Conservation (phyloP, 2,329 filamentous ascomycete species). For the Fusarium oligoseptatum region DNA sequence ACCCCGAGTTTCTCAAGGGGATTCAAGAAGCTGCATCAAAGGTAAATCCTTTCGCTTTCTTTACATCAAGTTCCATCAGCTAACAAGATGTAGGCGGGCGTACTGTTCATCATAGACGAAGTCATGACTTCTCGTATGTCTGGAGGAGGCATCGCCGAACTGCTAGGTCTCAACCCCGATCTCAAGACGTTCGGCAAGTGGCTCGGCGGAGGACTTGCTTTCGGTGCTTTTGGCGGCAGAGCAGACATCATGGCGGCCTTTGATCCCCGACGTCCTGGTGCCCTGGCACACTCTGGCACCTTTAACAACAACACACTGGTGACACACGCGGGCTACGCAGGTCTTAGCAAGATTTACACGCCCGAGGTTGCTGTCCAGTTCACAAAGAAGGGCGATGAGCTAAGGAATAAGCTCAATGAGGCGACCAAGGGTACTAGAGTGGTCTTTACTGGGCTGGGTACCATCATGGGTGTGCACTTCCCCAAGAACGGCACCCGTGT, state of each 20-base stretch:
- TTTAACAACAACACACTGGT: slow-evolving; percentile 76
- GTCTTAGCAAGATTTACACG: slow-evolving; percentile 53
- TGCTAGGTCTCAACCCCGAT: slow-evolving; percentile 66
- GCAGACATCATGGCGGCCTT: slow-evolving; percentile 70
- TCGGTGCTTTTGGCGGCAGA: slow-evolving; percentile 75
- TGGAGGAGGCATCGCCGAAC: slow-evolving; percentile 61
- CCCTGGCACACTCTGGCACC: slow-evolving; percentile 70
- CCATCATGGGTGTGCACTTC: slow-evolving; percentile 55
- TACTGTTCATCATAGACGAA: slow-evolving; percentile 77
- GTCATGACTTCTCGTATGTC: slow-evolving; percentile 75
- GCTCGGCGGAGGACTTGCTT: slow-evolving; percentile 74
- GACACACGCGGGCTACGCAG: slow-evolving; percentile 67
- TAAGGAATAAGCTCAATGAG: slow-evolving; percentile 49
- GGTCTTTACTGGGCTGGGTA: slow-evolving; percentile 55
- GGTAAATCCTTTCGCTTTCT: slow-evolving; percentile 24
- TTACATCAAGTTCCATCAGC: too few species aligned
- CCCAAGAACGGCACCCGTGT: slow-evolving; percentile 46
- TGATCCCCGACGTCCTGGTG: slow-evolving; percentile 59
- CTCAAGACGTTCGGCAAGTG: slow-evolving; percentile 76
- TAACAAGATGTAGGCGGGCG: slow-evolving; percentile 54
- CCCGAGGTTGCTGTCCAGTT: slow-evolving; percentile 49
- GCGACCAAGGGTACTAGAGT: slow-evolving; percentile 53
- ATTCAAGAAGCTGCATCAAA: slow-evolving; percentile 62
- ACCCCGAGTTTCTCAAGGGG: slow-evolving; percentile 63
- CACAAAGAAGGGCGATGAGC: slow-evolving; percentile 48